phyloP scores from a whole-genome alignment of 1,139 yeast genomes.

The Geotrichum cucujoidarum region DNA sequence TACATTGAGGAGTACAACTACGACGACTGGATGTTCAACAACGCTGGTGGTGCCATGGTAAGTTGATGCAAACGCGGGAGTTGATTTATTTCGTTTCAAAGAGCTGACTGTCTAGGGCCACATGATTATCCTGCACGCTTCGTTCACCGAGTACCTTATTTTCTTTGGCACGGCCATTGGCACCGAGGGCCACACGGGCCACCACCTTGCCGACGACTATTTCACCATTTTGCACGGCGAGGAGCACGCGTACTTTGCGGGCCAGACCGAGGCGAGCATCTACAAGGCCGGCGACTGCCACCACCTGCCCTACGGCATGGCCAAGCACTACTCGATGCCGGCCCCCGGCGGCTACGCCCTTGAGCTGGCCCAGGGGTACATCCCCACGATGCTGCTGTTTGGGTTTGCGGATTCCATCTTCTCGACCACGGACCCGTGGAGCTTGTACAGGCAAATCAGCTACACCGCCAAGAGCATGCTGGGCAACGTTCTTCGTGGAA shows the following conservation, averaged over 20 bases:
- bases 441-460: slow-evolving; percentile 62
- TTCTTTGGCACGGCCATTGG: slow-evolving; percentile 86
- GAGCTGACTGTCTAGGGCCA: slow-evolving; percentile 46
- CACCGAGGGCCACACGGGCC: slow-evolving; percentile 93
- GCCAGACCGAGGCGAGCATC: slow-evolving; percentile 55
- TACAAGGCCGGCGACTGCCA: slow-evolving; percentile 73
- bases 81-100: not conserved
- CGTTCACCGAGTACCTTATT: slow-evolving; percentile 87
- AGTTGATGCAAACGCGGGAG: not conserved
- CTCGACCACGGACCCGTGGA: slow-evolving; percentile 72
- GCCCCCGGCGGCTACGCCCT: slow-evolving; percentile 69
- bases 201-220: slow-evolving; percentile 94
- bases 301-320: slow-evolving; percentile 64
- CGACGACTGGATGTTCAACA: slow-evolving; percentile 92
- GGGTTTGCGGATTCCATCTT: slow-evolving; percentile 78
- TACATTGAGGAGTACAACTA: slow-evolving; percentile 62
- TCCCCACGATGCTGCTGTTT: slow-evolving; percentile 95
- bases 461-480: slow-evolving; percentile 77
- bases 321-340: slow-evolving; percentile 84
- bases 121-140: slow-evolving; percentile 92
- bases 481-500: slow-evolving; percentile 60
- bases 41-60: slow-evolving; percentile 95
- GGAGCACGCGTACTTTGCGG: slow-evolving; percentile 66
- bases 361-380: slow-evolving; percentile 98
- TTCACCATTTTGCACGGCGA: slow-evolving; percentile 82